These are phyloP conservation scores for Herpotrichia juniperi DNA, from an alignment of 2,329 filamentous ascomycete species.

Conservation along the genomic window DNA sequence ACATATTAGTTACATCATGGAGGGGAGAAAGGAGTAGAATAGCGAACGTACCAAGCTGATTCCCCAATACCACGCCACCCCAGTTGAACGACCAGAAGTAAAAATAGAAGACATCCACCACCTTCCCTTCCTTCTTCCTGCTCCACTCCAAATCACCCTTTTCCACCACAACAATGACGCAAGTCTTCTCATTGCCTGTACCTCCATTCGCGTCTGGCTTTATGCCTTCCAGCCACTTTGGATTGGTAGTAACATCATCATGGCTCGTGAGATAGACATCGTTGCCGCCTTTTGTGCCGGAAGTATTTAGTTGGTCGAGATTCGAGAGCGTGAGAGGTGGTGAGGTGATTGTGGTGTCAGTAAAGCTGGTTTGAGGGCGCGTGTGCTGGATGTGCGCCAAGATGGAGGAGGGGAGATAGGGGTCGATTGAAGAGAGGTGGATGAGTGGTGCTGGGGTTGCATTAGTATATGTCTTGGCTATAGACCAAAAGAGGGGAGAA, in stretches of 20 bases:
- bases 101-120: slow-evolving; percentile 65
- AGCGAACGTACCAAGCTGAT: slow-evolving; percentile 31
- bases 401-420: slow-evolving; percentile 48
- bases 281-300: slow-evolving; percentile 17
- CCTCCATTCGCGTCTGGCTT: slow-evolving; percentile 56
- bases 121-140: slow-evolving; percentile 31
- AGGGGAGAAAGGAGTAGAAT: neutral
- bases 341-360: slow-evolving; percentile 8
- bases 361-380: slow-evolving; percentile 36
- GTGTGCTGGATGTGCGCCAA: slow-evolving; percentile 44
- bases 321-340: slow-evolving; percentile 44
- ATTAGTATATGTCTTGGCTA: neutral
- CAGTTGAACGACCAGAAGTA: slow-evolving; percentile 63
- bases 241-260: slow-evolving; percentile 40
- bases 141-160: slow-evolving; percentile 50
- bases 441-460: slow-evolving; percentile 45
- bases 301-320: slow-evolving; percentile 45
- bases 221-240: slow-evolving; percentile 54
- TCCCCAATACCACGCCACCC: slow-evolving; percentile 55
- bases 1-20: too few species aligned
- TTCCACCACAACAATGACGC: slow-evolving; percentile 61
- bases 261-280: slow-evolving; percentile 49
- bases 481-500: neutral
- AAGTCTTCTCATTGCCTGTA: slow-evolving; percentile 51
- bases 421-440: slow-evolving; percentile 45